A percentile compares a stretch with the other conserved stretches of the same genome.
Evolutionary conservation across 2,329 filamentous ascomycete genomes (phyloP).

Genomic region (Mollisiaceae sp.): DNA sequence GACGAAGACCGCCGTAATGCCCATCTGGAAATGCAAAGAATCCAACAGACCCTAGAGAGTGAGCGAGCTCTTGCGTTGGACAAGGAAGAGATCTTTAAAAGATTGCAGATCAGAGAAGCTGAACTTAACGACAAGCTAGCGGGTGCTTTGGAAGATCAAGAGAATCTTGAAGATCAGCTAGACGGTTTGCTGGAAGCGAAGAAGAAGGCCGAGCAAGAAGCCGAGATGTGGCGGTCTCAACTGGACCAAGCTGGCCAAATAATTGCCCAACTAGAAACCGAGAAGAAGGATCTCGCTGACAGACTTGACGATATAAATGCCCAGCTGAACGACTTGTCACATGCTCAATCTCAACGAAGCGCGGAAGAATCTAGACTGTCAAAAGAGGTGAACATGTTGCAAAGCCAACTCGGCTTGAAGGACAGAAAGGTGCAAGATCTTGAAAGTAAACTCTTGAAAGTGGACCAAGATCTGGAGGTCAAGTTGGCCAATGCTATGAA

Average conservation of each 20-base stretch:
- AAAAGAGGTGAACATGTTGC: slow-evolving; percentile 87
- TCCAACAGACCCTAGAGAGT: slow-evolving; percentile 93
- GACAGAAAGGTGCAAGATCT: slow-evolving; percentile 89
- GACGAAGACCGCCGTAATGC: slow-evolving; percentile 91
- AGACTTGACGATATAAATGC: slow-evolving; percentile 72
- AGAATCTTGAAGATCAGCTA: slow-evolving; percentile 89
- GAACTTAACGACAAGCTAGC: slow-evolving; percentile 93
- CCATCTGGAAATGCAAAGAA: slow-evolving; percentile 83
- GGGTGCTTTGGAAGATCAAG: slow-evolving; percentile 91
- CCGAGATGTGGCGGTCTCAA: slow-evolving; percentile 78
- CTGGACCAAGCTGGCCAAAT: slow-evolving; percentile 90
- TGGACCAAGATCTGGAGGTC: slow-evolving; percentile 87
- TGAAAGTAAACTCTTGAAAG: slow-evolving; percentile 80
- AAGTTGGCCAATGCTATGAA: slow-evolving; percentile 80
- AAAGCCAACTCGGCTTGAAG: slow-evolving; percentile 87
- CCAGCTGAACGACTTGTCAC: slow-evolving; percentile 72
- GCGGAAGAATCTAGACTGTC: slow-evolving; percentile 77
- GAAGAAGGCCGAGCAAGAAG: slow-evolving; percentile 84
- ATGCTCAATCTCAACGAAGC: slow-evolving; percentile 73
- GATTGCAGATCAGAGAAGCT: slow-evolving; percentile 88
- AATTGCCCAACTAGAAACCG: slow-evolving; percentile 83
- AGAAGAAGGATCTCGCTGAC: slow-evolving; percentile 76
- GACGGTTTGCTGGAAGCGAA: slow-evolving; percentile 89
- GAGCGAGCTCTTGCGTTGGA: slow-evolving; percentile 94
- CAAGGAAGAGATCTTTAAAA: slow-evolving; percentile 98